These are phyloP conservation scores for Peniophora sp. DNA, from an alignment of 1,284 basidiomycete genomes.

Conservation along the genomic window DNA sequence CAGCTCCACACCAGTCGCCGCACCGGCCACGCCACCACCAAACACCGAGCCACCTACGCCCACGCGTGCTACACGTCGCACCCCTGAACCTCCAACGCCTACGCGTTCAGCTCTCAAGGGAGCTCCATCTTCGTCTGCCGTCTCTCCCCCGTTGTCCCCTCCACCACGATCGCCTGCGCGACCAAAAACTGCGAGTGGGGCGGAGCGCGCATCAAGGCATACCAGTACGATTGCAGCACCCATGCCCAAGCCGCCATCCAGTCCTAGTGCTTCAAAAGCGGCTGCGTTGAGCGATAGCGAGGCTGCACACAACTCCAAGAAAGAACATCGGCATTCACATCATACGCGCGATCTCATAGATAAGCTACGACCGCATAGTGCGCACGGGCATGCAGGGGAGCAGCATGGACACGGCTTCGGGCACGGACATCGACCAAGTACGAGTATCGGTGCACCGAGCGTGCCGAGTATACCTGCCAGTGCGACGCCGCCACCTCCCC, in stretches of 20 bases:
- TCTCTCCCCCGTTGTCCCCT: not conserved
- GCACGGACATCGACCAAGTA: not conserved
- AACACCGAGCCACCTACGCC: no score
- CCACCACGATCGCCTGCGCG: not conserved
- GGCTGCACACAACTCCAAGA: not conserved
- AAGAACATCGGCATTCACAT: not conserved
- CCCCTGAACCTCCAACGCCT: no score
- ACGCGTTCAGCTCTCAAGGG: no score
- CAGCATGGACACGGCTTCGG: not conserved
- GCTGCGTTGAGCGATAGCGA: not conserved
- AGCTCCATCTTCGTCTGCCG: no score
- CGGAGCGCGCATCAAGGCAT: not conserved
- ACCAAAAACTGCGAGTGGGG: not conserved
- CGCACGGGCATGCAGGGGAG: not conserved
- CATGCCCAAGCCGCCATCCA: no score
- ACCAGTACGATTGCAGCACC: constrained; percentile 1
- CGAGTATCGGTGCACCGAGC: no score
- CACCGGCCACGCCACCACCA: no score
- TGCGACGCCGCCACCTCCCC: not conserved
- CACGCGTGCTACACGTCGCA: no score
- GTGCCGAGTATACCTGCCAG: not conserved
- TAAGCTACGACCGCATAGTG: not conserved
- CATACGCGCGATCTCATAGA: not conserved
- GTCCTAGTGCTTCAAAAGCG: not conserved
- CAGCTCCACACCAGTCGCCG: no score